Base-by-base conservation (phyloP, 805 yeast species). In the Kurtzmaniella cleridarum region DNA sequence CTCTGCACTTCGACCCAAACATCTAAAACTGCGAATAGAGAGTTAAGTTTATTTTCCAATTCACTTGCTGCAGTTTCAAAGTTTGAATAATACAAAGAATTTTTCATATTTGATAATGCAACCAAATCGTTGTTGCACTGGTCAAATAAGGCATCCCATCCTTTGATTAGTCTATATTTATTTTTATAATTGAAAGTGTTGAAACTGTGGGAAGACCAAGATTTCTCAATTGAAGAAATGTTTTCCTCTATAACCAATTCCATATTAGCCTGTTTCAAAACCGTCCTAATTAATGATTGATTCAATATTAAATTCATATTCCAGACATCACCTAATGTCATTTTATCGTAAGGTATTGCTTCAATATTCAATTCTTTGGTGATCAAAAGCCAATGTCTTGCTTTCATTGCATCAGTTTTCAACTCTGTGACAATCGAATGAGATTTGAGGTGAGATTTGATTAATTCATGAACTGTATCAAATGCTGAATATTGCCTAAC, bases 1-100 rank as follows among this genome's bases (percentile, higher is more conserved):
- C 82, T 66, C 57, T 91, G 98, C 1, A 80, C 84, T 27, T 87
- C 95, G 20, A 84, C 71, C 95, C 96, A 89, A 0, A 59, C 51
- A 44, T 80, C 86, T 27, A 85, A 64, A 1, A 85, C 53, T 1
- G 64, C 61, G 32, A 69, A 71, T 1, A 87, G 48, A 0, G 53
- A 48, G 34, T 71, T 73, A n/a, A 91, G 53, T 39, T 69, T 74
- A 0, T 62, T 64, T 45, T 82, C 89, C 67, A 87, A 68, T 1
- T 62, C 66, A 6, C 54, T 41, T 0, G 81, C 72, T 6, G 75
- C 78, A 34, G 72, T 75, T 39, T 81, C 86, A 53, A 88, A 85
- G 1, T 68, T 66, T 9, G 60, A 59, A 56, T 66, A 84, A 46
- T 73, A 78, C 0, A 79, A 70, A 0, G 96, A 88, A 44, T 75